phyloP scores from a whole-genome alignment of 768 basidiomycete species.

The Tulasnella sp. region DNA sequence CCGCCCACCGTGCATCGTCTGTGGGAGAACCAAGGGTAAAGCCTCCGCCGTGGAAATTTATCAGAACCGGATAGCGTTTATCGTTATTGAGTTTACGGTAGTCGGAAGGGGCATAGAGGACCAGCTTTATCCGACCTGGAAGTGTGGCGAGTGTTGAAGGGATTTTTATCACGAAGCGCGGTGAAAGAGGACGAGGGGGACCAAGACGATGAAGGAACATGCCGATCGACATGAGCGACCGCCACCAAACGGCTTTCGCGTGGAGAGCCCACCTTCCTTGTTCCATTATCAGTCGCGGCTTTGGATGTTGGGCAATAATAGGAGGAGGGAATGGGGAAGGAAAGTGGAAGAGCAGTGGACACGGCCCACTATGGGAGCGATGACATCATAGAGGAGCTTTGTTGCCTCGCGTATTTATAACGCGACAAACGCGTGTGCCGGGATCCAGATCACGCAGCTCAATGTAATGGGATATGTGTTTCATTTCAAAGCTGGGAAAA shows the following conservation, averaged over 20 bases:
- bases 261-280: background rate
- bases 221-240: constrained; percentile 10
- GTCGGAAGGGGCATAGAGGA: constrained; percentile 10
- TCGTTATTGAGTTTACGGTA: background rate
- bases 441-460: no score
- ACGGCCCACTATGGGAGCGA: no score
- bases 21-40: constrained; percentile 6
- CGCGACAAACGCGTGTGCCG: no score
- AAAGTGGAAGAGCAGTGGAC: no score
- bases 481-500: no score
- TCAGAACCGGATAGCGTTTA: constrained; percentile 6
- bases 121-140: constrained; percentile 1
- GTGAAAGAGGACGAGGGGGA: constrained; percentile 1
- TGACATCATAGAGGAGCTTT: no score
- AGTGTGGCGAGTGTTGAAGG: constrained; percentile 10
- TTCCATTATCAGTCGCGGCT: no score
- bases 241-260: constrained; percentile 4
- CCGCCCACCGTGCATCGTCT: constrained; percentile 21
- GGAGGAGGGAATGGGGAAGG: no score
- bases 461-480: no score
- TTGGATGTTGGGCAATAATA: no score
- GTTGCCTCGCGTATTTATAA: no score
- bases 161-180: constrained; percentile 4
- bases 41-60: constrained; percentile 17
- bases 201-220: constrained; percentile 8